A percentile compares a stretch with the other conserved stretches of the same genome.
phyloP scores from a whole-genome alignment of 2,329 filamentous ascomycete species.

The Diaporthe longicolla region DNA sequence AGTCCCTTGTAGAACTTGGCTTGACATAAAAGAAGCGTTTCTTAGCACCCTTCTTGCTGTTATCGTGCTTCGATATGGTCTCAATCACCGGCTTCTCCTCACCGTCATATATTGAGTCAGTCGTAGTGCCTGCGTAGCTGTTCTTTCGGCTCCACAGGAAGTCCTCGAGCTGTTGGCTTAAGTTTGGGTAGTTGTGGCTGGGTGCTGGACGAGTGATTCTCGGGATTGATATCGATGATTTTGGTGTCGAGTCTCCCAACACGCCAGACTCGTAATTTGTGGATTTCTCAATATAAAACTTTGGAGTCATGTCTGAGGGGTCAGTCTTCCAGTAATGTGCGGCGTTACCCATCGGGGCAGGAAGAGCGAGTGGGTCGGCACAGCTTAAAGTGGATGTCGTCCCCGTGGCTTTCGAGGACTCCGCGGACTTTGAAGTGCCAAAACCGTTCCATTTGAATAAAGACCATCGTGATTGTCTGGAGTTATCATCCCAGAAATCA shows the following conservation, averaged over 20 bases:
- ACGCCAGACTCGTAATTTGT: accelerated
- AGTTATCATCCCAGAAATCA: constrained; percentile 8
- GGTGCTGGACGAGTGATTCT: background rate
- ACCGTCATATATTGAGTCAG: background rate
- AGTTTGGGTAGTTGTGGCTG: constrained; percentile 2
- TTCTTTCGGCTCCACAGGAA: constrained; percentile 18
- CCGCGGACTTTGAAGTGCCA: background rate
- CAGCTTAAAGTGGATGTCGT: background rate
- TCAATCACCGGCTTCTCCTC: background rate
- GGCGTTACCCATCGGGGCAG: background rate
- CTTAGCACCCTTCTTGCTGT: background rate
- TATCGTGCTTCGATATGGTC: background rate
- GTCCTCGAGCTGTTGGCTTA: constrained; percentile 3
- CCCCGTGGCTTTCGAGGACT: background rate
- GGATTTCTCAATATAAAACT: background rate
- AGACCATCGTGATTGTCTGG: background rate
- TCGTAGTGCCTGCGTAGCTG: background rate
- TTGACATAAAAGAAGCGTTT: background rate
- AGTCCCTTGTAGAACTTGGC: too few species aligned
- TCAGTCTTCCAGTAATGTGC: background rate
- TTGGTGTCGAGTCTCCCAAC: background rate
- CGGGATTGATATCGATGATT: background rate
- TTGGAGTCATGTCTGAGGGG: accelerated
- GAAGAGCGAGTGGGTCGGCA: background rate
- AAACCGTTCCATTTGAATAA: background rate